phyloP scores from a whole-genome alignment of 208 protist genomes.

The Leishmania gerbilli region DNA sequence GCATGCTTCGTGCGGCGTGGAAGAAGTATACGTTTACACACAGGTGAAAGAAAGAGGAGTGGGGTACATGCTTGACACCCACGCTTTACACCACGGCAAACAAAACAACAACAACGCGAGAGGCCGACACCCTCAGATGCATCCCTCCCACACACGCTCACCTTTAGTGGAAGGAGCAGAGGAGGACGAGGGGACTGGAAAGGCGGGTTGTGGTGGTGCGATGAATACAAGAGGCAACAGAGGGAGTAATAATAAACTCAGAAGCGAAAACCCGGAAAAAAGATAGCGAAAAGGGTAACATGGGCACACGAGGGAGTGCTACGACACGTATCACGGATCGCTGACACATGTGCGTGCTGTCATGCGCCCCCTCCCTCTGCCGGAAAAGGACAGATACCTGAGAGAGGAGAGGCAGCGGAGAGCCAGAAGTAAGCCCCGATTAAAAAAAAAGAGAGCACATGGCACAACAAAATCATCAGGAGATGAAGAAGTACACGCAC shows the following conservation, averaged over 20 bases:
- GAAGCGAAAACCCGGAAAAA: neutral
- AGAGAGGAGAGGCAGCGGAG: neutral
- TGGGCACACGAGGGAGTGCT: neutral
- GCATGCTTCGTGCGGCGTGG: neutral
- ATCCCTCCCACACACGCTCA: neutral
- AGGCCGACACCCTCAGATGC: neutral
- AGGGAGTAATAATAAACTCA: neutral
- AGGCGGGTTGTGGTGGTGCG: neutral
- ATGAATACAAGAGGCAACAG: neutral
- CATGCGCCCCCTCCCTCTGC: neutral
- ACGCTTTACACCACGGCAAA: neutral
- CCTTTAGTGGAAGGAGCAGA: neutral
- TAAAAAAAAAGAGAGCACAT: neutral
- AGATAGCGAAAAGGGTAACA: neutral
- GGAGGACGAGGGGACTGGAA: neutral
- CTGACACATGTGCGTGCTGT: neutral
- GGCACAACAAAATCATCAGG: neutral
- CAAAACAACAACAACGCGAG: neutral
- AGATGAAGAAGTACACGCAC: neutral
- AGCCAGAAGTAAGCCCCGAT: neutral
- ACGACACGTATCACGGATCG: neutral
- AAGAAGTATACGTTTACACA: neutral
- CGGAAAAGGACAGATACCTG: neutral
- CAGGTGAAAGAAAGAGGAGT: neutral
- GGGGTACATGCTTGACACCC: neutral